Percentiles rank a stretch among this genome's conserved stretches.
These are phyloP conservation scores for Colletotrichum sansevieriae DNA, from an alignment of 2,329 filamentous ascomycete species.

Conservation along the genomic window DNA sequence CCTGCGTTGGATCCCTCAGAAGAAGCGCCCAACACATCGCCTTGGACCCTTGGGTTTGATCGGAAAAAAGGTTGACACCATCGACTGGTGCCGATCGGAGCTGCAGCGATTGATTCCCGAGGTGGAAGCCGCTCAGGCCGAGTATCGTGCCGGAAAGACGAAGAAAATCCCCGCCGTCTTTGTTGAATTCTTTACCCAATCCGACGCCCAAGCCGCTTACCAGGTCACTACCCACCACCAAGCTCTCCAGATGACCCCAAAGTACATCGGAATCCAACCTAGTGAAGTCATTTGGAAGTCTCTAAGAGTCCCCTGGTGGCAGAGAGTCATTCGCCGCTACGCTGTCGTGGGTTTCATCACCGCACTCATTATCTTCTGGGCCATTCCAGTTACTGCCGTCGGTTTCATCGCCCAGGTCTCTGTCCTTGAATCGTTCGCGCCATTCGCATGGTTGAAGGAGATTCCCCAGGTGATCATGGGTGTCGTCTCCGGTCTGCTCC, in stretches of 20 bases:
- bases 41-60: slow-evolving; percentile 68
- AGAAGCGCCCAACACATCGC: slow-evolving; percentile 82
- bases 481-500: slow-evolving; percentile 86
- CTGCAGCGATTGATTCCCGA: slow-evolving; percentile 78
- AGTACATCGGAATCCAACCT: slow-evolving; percentile 86
- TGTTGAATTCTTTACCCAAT: slow-evolving; percentile 87
- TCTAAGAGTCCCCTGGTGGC: slow-evolving; percentile 87
- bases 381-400: slow-evolving; percentile 80
- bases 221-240: slow-evolving; percentile 91
- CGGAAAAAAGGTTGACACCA: slow-evolving; percentile 92
- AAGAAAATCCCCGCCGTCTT: slow-evolving; percentile 84
- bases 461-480: slow-evolving; percentile 81
- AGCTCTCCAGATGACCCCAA: slow-evolving; percentile 86
- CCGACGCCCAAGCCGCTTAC: slow-evolving; percentile 86
- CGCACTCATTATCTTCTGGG: slow-evolving; percentile 89
- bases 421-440: slow-evolving; percentile 74
- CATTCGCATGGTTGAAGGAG: slow-evolving; percentile 77
- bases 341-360: slow-evolving; percentile 78
- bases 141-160: slow-evolving; percentile 74
- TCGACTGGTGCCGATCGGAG: slow-evolving; percentile 86
- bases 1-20: slow-evolving; percentile 78
- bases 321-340: slow-evolving; percentile 80
- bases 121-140: slow-evolving; percentile 75
- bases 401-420: slow-evolving; percentile 88
- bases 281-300: slow-evolving; percentile 90